phyloP scores from a whole-genome alignment of 176 grass and related monocot species.

The Typha latifolia region DNA sequence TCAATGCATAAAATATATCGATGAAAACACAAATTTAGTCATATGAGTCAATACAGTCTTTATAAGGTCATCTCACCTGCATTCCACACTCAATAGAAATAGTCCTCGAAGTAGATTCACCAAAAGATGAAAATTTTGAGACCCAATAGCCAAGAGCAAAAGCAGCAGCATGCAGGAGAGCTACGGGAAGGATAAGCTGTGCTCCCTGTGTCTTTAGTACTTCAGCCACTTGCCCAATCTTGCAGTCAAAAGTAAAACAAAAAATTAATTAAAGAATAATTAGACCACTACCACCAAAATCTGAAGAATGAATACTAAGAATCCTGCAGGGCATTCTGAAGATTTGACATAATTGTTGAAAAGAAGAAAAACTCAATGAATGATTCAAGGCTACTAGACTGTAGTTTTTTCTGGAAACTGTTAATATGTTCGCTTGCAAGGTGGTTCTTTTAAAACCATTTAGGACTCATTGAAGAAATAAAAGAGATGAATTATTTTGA shows the following conservation, averaged over 20 bases:
- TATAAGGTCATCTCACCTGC: conserved; percentile 50
- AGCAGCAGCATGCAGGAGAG: conserved; percentile 69
- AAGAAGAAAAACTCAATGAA: too few species aligned
- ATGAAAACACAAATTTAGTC: neutral
- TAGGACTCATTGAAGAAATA: neutral
- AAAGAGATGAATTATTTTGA: neutral
- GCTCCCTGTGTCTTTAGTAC: conserved; percentile 78
- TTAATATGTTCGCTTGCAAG: too few species aligned
- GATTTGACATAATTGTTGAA: too few species aligned
- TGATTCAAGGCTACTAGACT: too few species aligned
- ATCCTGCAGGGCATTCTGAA: too few species aligned
- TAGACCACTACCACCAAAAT: too few species aligned
- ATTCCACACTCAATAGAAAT: conserved; percentile 98
- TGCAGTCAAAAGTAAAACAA: conserved; percentile 2
- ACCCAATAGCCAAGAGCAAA: conserved; percentile 85
- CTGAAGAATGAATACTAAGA: too few species aligned
- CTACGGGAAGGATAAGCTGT: conserved; percentile 77
- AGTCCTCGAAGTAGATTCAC: conserved; percentile 91
- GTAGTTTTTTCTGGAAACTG: too few species aligned
- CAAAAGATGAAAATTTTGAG: conserved; percentile 54
- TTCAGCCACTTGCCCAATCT: conserved; percentile 95
- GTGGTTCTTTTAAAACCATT: too few species aligned
- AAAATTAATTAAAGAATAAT: conserved; percentile 1
- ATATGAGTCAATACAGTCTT: neutral
- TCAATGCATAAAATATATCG: neutral